Percentiles rank a stretch among this genome's conserved stretches.
These are phyloP conservation scores for Ulmus americana DNA, from an alignment of 331 rosid genomes.

Conservation along the genomic window DNA sequence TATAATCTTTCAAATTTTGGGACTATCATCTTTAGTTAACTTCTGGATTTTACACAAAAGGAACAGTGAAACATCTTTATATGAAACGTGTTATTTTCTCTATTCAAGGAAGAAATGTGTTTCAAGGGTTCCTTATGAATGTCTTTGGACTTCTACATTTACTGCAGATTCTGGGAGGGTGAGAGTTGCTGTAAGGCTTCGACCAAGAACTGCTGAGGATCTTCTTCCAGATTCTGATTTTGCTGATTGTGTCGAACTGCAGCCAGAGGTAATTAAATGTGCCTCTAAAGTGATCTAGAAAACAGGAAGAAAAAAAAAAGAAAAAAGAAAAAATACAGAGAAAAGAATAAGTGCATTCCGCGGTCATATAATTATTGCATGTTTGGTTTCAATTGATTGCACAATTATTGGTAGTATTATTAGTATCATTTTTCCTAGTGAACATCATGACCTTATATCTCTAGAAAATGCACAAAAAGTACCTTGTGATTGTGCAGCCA, in stretches of 20 bases:
- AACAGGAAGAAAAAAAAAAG: background rate
- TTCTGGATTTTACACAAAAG: no score
- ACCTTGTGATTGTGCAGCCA: background rate
- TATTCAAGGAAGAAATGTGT: background rate
- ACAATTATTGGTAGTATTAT: background rate
- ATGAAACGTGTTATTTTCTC: background rate
- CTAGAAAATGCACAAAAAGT: background rate
- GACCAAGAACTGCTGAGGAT: conserved; percentile 54
- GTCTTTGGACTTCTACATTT: conserved; percentile 14
- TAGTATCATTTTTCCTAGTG: no score
- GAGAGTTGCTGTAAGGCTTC: conserved; percentile 56
- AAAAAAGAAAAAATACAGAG: background rate
- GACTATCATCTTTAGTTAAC: background rate
- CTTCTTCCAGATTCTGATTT: conserved; percentile 45
- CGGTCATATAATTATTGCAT: background rate
- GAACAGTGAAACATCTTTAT: background rate
- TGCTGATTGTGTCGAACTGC: conserved; percentile 51
- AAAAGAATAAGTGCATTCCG: background rate
- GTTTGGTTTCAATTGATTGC: background rate
- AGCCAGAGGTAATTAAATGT: conserved; percentile 47
- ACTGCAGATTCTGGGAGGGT: conserved; percentile 46
- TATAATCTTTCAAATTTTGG: background rate
- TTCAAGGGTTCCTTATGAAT: background rate
- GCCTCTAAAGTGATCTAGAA: background rate
- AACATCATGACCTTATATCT: background rate